phyloP scores from a whole-genome alignment of 176 grass and related monocot genomes.

The Neostapfia colusana region DNA sequence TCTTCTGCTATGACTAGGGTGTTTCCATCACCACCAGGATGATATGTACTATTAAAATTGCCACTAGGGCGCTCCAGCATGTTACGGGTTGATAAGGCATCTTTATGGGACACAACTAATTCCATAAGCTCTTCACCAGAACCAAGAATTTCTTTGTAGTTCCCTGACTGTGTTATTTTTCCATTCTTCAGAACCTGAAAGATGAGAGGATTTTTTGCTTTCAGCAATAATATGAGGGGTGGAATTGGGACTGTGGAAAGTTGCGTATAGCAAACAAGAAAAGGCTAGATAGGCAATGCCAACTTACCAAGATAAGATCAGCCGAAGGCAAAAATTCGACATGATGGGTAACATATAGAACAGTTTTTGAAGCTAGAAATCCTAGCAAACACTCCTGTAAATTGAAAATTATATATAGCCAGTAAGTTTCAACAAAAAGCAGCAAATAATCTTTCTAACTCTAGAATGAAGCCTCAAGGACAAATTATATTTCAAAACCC shows the following conservation, averaged over 20 bases:
- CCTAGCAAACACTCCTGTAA: slow-evolving; percentile 65
- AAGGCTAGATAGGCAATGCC: neutral
- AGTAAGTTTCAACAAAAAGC: neutral
- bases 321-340: slow-evolving; percentile 62
- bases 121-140: slow-evolving; percentile 58
- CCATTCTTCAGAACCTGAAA: slow-evolving; percentile 67
- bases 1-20: neutral
- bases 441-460: neutral
- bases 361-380: slow-evolving; percentile 58
- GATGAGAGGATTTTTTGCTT: neutral
- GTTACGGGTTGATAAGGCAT: slow-evolving; percentile 50
- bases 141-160: slow-evolving; percentile 53
- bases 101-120: slow-evolving; percentile 51
- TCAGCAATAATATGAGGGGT: neutral
- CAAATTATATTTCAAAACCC: neutral
- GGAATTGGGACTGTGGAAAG: neutral
- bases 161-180: slow-evolving; percentile 56
- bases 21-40: neutral
- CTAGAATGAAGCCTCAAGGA: neutral
- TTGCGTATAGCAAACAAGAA: neutral
- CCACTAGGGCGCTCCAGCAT: neutral
- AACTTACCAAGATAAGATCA: slow-evolving; percentile 67
- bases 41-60: neutral
- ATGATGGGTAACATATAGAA: slow-evolving; percentile 84
- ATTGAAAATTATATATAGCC: neutral